phyloP scores from a whole-genome alignment of 2,329 filamentous ascomycete genomes.

The Aspergillus tamarii region DNA sequence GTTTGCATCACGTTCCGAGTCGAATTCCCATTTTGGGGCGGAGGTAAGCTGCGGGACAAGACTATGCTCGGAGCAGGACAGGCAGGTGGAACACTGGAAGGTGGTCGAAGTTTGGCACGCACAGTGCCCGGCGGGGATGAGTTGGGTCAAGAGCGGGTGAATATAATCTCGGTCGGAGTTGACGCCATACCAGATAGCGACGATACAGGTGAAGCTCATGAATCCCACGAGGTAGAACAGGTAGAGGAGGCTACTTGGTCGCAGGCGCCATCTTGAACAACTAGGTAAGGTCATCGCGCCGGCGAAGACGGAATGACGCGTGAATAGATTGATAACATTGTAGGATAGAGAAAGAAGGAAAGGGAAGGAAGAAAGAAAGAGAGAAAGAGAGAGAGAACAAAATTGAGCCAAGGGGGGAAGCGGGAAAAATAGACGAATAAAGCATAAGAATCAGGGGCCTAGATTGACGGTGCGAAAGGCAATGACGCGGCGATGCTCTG shows the following conservation, averaged over 20 bases:
- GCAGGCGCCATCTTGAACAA: constrained; percentile 26
- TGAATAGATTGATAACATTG: constrained; percentile 14
- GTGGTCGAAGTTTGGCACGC: constrained; percentile 42
- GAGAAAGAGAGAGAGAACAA: background rate
- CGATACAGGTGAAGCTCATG: constrained; percentile 22
- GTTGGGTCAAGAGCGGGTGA: constrained; percentile 40
- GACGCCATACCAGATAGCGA: constrained; percentile 38
- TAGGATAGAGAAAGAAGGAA: background rate
- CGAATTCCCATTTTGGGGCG: constrained; percentile 32
- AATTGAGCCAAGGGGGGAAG: background rate
- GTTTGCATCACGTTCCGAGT: constrained; percentile 35
- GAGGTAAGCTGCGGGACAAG: constrained; percentile 11
- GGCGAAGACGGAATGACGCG: constrained; percentile 7
- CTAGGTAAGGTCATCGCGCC: constrained; percentile 26
- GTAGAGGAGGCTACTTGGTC: constrained; percentile 24
- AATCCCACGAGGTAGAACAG: constrained; percentile 26
- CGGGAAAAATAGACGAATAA: background rate
- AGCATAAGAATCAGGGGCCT: background rate
- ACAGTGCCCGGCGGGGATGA: constrained; percentile 45
- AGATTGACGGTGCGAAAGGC: background rate
- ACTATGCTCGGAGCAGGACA: constrained; percentile 29
- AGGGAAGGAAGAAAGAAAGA: background rate
- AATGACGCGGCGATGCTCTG: constrained; percentile 12
- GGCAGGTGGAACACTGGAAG: constrained; percentile 42
- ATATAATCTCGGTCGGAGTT: constrained; percentile 42